phyloP scores from a whole-genome alignment of 2,329 filamentous ascomycete genomes.

The Colletotrichum nymphaeae region DNA sequence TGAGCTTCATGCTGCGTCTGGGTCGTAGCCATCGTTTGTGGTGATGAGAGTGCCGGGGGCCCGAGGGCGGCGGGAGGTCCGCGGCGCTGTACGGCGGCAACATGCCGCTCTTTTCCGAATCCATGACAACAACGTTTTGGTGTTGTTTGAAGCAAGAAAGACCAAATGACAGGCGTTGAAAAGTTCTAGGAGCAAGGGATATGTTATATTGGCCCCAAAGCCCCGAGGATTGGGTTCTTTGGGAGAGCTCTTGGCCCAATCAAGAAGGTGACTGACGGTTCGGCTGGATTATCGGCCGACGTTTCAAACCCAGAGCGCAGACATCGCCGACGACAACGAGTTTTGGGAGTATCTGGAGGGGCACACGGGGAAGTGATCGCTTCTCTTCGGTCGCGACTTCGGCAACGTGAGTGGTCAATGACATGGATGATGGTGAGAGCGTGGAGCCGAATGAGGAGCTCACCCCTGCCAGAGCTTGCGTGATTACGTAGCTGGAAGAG shows the following conservation, averaged over 20 bases:
- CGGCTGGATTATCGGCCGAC: constrained; percentile 29
- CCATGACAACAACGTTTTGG: constrained; percentile 12
- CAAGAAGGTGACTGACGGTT: constrained; percentile 28
- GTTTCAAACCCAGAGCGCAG: constrained; percentile 26
- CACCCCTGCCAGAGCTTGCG: constrained; percentile 18
- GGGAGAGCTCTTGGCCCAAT: constrained; percentile 24
- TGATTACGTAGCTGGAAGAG: constrained; percentile 29
- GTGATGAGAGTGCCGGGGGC: constrained; percentile 11
- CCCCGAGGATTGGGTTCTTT: constrained; percentile 12
- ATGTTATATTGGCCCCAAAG: not conserved
- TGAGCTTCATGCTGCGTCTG: constrained; percentile 37
- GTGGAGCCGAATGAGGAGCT: constrained; percentile 35
- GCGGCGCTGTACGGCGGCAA: constrained; percentile 55
- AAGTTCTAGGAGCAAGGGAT: not conserved
- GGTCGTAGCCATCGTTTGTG: constrained; percentile 26
- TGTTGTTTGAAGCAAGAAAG: not conserved
- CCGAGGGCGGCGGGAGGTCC: constrained; percentile 40
- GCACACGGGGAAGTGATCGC: constrained; percentile 9
- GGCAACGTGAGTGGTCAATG: constrained; percentile 27
- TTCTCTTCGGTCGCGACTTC: constrained; percentile 31
- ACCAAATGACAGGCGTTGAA: not conserved
- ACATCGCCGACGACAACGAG: constrained; percentile 20
- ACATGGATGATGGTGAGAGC: constrained; percentile 34
- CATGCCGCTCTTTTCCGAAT: constrained; percentile 53
- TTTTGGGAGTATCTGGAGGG: constrained; percentile 7